A percentile compares a stretch with the other conserved stretches of the same genome.
phyloP scores from a whole-genome alignment of 2,329 filamentous ascomycete genomes.

The Fusarium musae region DNA sequence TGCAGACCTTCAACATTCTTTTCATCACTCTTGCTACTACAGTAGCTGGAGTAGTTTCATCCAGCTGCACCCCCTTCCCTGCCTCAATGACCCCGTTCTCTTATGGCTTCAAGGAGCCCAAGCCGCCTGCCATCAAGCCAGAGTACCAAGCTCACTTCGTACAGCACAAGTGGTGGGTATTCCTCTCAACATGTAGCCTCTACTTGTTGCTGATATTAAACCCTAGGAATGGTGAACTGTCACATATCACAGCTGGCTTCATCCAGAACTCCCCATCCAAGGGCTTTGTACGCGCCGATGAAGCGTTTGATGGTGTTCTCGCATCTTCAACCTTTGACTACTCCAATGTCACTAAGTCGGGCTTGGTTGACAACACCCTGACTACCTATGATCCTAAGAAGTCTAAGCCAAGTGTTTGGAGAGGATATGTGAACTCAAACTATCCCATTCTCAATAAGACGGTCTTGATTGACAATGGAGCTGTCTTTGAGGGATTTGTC shows the following conservation, averaged over 20 bases:
- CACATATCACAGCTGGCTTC: conserved; percentile 51
- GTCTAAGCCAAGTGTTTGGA: conserved; percentile 41
- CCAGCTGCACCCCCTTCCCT: conserved; percentile 40
- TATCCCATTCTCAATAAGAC: conserved; percentile 49
- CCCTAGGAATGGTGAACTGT: conserved; percentile 50
- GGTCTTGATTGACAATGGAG: conserved; percentile 42
- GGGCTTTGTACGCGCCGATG: conserved; percentile 46
- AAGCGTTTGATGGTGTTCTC: conserved; percentile 45
- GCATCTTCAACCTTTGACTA: conserved; percentile 51
- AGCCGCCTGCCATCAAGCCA: conserved; percentile 47
- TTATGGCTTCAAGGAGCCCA: conserved; percentile 47
- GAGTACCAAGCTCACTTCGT: conserved; percentile 50
- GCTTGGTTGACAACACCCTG: conserved; percentile 51
- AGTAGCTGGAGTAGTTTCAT: not conserved
- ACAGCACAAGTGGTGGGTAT: conserved; percentile 50
- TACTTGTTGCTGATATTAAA: not conserved
- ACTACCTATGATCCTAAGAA: conserved; percentile 40
- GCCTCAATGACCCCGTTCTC: conserved; percentile 46
- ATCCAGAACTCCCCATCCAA: conserved; percentile 50
- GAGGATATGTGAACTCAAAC: conserved; percentile 52
- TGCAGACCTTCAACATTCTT: not conserved
- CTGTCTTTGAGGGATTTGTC: conserved; percentile 43
- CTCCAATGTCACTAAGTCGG: conserved; percentile 48
- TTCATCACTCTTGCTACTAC: not conserved
- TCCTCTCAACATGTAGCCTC: not conserved